Evolutionary conservation across 1,139 yeast genomes (phyloP).

Genomic region (Pichia sp.): DNA sequence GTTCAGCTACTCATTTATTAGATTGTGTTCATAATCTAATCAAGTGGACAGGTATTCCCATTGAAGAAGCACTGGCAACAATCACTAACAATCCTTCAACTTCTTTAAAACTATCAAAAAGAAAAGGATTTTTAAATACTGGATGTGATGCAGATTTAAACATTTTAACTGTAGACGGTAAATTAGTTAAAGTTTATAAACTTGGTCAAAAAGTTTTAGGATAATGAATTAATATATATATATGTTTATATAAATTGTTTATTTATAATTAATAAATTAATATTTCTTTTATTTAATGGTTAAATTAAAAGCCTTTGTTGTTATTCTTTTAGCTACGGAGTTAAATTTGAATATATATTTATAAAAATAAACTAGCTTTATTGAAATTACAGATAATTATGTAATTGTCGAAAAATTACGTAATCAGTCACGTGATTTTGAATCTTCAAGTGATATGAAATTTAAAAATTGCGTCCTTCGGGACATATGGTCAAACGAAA

Average conservation of each 20-base stretch:
- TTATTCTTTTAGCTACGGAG: too few relatives aligned
- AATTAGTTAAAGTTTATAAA: slow-evolving; percentile 46
- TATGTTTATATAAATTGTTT: too few relatives aligned
- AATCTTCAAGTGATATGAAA: neutral
- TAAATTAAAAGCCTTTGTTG: too few relatives aligned
- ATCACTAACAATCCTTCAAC: slow-evolving; percentile 54
- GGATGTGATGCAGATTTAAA: slow-evolving; percentile 61
- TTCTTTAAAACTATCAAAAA: slow-evolving; percentile 39
- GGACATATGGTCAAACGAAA: slow-evolving; percentile 64
- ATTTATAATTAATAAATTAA: too few relatives aligned
- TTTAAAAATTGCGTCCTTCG: slow-evolving; percentile 11
- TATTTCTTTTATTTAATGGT: too few relatives aligned
- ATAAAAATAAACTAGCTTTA: too few relatives aligned
- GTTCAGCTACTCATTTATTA: slow-evolving; percentile 54
- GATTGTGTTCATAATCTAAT: slow-evolving; percentile 49
- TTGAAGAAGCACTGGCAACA: slow-evolving; percentile 51
- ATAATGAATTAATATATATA: too few relatives aligned
- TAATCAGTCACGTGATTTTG: neutral
- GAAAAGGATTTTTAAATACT: slow-evolving; percentile 45
- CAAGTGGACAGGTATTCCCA: slow-evolving; percentile 44
- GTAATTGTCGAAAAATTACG: too few relatives aligned
- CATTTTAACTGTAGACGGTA: slow-evolving; percentile 41
- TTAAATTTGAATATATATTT: too few relatives aligned
- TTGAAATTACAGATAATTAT: too few relatives aligned
- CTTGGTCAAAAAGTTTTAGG: slow-evolving; percentile 36